Base-by-base conservation (phyloP, 1,284 basidiomycete species). In the Ceratobasidium sp. region DNA sequence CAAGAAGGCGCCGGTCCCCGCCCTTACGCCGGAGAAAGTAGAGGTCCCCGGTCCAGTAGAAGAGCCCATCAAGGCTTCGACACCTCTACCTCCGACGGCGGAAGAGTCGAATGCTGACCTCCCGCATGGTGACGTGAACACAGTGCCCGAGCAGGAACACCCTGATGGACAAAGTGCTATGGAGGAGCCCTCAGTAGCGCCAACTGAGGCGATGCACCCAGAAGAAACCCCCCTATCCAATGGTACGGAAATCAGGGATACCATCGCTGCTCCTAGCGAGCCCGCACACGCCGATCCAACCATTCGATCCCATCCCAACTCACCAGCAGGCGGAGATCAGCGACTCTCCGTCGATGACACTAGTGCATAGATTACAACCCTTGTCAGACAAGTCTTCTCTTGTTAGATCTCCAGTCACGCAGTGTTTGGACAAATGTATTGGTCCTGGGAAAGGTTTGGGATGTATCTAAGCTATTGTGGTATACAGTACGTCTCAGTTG, bases 151-250 rank as follows among this genome's bases (percentile, higher is more conserved):
- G 38, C 20, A 41, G 41, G 71, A 74, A 27, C 71, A 30, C 27
- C 71, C 59, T 65, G 30, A 38, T 62, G 55, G 55, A 64, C 23
- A 46, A 35, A 38, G n/a, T 38, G 41, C 44, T 30, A 27, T 23
- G 8, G 59, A 64, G 46, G 59, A 74, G n/a, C 14, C 44, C 38
- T 38, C 60, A 57, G 46, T 16, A 74, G 59, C 71, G 59, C 71
- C 54, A 74, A 64, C 59, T 64, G 71, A 74, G 71, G 71, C 59
- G 46, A 52, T 64, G 50, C 71, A 64, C 7, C 59, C 41, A 52
- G 46, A 60, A 41, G 35, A 44, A 33, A 64, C 71, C 23, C 27
- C 14, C 48, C 30, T 62, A 20, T 57, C 46, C 60, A 59, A 64
- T 50, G 71, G 60, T 27, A 64, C 59, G 55, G 69, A 59, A 74